phyloP scores from a whole-genome alignment of 2,329 filamentous ascomycete genomes.

The Onygena corvina region DNA sequence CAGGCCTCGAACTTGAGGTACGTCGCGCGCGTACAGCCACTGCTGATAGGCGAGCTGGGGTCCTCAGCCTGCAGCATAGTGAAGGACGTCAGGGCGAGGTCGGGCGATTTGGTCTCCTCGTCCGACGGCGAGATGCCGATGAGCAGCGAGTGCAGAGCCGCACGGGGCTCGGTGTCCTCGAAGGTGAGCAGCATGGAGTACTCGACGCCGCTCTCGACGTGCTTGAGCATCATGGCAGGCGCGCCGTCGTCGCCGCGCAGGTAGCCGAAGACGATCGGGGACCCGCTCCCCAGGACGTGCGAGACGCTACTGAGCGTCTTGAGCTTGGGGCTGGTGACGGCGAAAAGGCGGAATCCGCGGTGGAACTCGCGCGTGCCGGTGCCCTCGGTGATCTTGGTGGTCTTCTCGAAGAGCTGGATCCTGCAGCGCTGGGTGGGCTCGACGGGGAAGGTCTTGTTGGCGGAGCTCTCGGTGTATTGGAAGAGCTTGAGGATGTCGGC shows the following conservation, averaged over 20 bases:
- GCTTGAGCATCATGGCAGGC: slow-evolving; percentile 58
- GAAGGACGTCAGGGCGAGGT: slow-evolving; percentile 55
- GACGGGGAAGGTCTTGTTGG: slow-evolving; percentile 61
- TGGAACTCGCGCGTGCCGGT: slow-evolving; percentile 62
- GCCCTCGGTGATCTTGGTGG: slow-evolving; percentile 56
- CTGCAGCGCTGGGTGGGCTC: slow-evolving; percentile 62
- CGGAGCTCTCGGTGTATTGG: slow-evolving; percentile 65
- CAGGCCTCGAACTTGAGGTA: slow-evolving; percentile 30
- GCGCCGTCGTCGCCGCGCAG: slow-evolving; percentile 58
- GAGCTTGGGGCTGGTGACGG: slow-evolving; percentile 64
- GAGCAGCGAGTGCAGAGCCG: slow-evolving; percentile 58
- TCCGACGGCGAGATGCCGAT: slow-evolving; percentile 57
- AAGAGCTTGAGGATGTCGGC: slow-evolving; percentile 59
- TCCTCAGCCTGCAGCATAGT: slow-evolving; percentile 43
- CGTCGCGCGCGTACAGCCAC: slow-evolving; percentile 21
- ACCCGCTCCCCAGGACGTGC: slow-evolving; percentile 52
- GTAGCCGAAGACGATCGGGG: slow-evolving; percentile 67
- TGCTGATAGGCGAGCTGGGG: slow-evolving; percentile 18
- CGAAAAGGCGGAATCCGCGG: slow-evolving; percentile 63
- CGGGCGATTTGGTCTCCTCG: slow-evolving; percentile 58
- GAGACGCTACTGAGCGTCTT: slow-evolving; percentile 67
- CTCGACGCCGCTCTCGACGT: slow-evolving; percentile 52
- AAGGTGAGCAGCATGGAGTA: slow-evolving; percentile 71
- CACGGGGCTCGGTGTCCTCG: slow-evolving; percentile 56
- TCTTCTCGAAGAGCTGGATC: slow-evolving; percentile 62